phyloP scores from a whole-genome alignment of 2,329 filamentous ascomycete genomes.

The Penicillium sp. region DNA sequence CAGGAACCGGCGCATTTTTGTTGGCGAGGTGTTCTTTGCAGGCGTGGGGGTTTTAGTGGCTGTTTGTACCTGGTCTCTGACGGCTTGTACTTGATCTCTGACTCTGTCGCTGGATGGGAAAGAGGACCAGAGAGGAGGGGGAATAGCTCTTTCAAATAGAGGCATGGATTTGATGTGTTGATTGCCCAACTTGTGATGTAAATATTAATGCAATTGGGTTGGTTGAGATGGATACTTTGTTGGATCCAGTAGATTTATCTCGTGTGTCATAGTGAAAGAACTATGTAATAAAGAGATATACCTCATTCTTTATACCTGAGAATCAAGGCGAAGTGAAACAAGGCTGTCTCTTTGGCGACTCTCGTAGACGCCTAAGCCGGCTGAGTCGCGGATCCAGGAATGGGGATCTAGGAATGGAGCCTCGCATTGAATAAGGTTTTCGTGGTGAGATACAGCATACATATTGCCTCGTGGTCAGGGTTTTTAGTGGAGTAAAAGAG shows the following conservation, averaged over 20 bases:
- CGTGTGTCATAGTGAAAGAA: background rate
- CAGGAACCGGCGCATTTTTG: background rate
- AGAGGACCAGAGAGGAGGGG: slow-evolving; percentile 14
- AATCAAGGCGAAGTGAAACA: background rate
- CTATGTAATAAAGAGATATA: background rate
- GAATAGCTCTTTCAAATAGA: slow-evolving; percentile 4
- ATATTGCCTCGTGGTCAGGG: background rate
- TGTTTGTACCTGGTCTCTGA: background rate
- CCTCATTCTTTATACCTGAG: slow-evolving; percentile 1
- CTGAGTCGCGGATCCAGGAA: background rate
- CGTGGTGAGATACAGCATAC: background rate
- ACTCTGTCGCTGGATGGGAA: slow-evolving; percentile 12
- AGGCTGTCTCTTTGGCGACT: background rate
- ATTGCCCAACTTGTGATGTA: background rate
- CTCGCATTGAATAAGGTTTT: background rate
- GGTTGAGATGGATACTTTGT: background rate
- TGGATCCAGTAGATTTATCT: background rate
- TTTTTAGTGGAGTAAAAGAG: background rate
- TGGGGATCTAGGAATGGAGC: background rate
- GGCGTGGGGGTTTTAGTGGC: background rate
- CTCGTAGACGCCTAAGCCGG: background rate
- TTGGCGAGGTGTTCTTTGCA: background rate
- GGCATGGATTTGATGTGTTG: slow-evolving; percentile 1
- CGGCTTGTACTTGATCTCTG: background rate
- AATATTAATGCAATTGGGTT: background rate